Evolutionary conservation across 495 filamentous ascomycete species (phyloP).

Genomic region (Hyaloscypha hepaticicola): DNA sequence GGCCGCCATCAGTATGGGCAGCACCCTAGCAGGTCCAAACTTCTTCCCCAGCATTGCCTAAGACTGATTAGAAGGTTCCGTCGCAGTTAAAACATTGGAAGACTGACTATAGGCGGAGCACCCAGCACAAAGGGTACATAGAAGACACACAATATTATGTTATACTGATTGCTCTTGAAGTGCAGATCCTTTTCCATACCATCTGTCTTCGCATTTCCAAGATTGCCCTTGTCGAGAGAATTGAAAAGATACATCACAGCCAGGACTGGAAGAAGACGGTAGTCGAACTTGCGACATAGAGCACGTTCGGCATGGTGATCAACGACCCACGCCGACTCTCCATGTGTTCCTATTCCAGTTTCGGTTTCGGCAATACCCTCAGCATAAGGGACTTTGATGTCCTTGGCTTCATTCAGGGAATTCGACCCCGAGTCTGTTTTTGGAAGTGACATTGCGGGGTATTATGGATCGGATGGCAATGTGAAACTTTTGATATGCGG

Average conservation of each 20-base stretch:
- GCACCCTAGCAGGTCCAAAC: slow-evolving; percentile 59
- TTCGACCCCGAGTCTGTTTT: slow-evolving; percentile 6
- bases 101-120: slow-evolving; percentile 46
- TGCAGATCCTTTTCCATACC: slow-evolving; percentile 44
- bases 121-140: slow-evolving; percentile 62
- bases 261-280: slow-evolving; percentile 60
- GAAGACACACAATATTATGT: slow-evolving; percentile 69
- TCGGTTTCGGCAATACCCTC: not conserved
- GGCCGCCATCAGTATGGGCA: slow-evolving; percentile 65
- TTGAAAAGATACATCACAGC: slow-evolving; percentile 69
- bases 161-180: slow-evolving; percentile 65
- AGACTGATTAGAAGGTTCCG: slow-evolving; percentile 36
- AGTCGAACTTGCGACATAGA: slow-evolving; percentile 64
- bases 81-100: not conserved
- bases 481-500: not conserved
- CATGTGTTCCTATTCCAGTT: not conserved
- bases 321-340: slow-evolving; percentile 18
- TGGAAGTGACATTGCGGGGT: slow-evolving; percentile 8
- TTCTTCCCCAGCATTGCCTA: slow-evolving; percentile 69
- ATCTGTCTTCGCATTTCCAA: slow-evolving; percentile 69
- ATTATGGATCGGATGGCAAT: not conserved
- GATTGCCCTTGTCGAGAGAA: slow-evolving; percentile 64
- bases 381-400: slow-evolving; percentile 13
- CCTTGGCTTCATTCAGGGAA: slow-evolving; percentile 2
- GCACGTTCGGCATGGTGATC: slow-evolving; percentile 53